Evolutionary conservation across 495 filamentous ascomycete genomes (phyloP).

Genomic region (Aspergillus mulundensis): DNA sequence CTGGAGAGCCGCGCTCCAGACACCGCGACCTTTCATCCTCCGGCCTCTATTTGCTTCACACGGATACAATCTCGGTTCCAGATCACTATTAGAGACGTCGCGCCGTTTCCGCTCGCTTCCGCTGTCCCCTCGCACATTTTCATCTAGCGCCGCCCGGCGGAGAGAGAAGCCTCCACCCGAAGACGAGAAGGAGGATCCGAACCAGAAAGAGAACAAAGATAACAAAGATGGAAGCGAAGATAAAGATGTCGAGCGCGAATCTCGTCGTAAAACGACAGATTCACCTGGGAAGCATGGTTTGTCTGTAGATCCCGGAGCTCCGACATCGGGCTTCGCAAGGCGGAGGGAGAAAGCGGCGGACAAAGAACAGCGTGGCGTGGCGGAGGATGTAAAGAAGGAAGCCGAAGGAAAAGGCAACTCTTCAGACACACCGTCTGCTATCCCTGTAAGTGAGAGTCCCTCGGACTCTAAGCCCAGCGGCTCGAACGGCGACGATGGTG

Average conservation of each 20-base stretch:
- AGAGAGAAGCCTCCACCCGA: slow-evolving; percentile 43
- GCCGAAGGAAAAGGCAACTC: slow-evolving; percentile 40
- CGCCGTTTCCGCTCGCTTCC: slow-evolving; percentile 28
- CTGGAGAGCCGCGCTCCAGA: slow-evolving; percentile 54
- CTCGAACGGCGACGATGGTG: slow-evolving; percentile 46
- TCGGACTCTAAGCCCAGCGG: slow-evolving; percentile 48
- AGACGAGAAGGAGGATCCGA: slow-evolving; percentile 34
- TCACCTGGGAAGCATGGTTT: slow-evolving; percentile 28
- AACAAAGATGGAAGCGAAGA: slow-evolving; percentile 31
- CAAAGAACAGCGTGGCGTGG: slow-evolving; percentile 37
- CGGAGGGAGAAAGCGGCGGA: slow-evolving; percentile 38
- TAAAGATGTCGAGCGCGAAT: slow-evolving; percentile 32
- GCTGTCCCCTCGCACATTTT: slow-evolving; percentile 36
- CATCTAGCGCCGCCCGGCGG: slow-evolving; percentile 36
- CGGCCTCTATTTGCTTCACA: slow-evolving; percentile 30
- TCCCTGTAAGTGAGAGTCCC: slow-evolving; percentile 37
- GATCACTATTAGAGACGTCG: slow-evolving; percentile 28
- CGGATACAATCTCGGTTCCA: slow-evolving; percentile 38
- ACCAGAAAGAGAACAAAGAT: slow-evolving; percentile 31
- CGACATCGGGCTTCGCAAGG: slow-evolving; percentile 30
- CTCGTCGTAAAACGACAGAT: slow-evolving; percentile 36
- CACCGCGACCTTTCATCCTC: slow-evolving; percentile 35
- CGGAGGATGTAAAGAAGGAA: slow-evolving; percentile 42
- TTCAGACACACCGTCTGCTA: slow-evolving; percentile 44
- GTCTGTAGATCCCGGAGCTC: slow-evolving; percentile 26